Evolutionary conservation across 352 stramenopile genomes (phyloP), one percentile per base, ranked within the genome.

Genomic region (Globisporangium middletonii): DNA sequence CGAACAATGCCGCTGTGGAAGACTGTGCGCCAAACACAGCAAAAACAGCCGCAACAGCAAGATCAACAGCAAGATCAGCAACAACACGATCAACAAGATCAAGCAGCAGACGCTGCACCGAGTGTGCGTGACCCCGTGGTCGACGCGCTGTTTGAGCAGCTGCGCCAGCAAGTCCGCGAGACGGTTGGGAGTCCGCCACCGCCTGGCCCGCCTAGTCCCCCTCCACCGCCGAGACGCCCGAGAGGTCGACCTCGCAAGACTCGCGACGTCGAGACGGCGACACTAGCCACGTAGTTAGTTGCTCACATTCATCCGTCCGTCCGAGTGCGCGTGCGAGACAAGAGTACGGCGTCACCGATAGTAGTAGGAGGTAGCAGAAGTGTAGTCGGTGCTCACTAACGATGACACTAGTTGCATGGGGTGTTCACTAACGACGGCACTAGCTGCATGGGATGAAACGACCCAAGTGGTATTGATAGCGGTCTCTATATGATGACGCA

Each of bases 201-300:
- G 33, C 33, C 45, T 27, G 33, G 9, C 7, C 30, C 44, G 46
- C 43, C 44, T 16, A 16, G 7, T 16, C 27, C 49, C 19, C 27
- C 27, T 41, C 7, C 16, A 4, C n/a, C 16, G 33, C 9, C 37
- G 30, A 13, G 7, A 13, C 35, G 33, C 2, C 48, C n/a, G 48
- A 55, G 37, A 46, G 47, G 26, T 11, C 57, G 50, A 18, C 47
- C 55, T n/a, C 55, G 55, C 46, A 61, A 61, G 46, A 23, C 27
- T 18, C 30, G 7, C 18, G n/a, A 30, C 13, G 46, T 51, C 19
- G 46, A 51, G 11, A 53, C 55, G 47, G 35, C 30, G 26, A 12
- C 53, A 23, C 23, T 23, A 23, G 23, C 23, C 23, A 23, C 23
- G 23, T 23, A 23, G 23, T 23, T 23, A 23, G 23, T 23, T 23